Conservation (phyloP, 106 monocot species). For the Dactylorhiza incarnata region DNA sequence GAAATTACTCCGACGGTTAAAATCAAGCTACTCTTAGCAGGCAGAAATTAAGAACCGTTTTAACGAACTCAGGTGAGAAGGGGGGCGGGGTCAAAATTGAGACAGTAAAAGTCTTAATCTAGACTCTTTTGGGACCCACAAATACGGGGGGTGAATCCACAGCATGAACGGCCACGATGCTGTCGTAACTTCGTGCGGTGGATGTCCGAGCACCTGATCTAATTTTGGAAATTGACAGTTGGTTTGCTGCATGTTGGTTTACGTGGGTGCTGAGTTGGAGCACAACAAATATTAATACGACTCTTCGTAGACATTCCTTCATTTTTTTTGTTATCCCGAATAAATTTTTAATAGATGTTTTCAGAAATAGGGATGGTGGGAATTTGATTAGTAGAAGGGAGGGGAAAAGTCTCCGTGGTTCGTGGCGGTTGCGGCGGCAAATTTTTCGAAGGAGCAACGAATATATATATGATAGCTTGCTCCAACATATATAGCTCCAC, state of each 20-base stretch:
- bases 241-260: not conserved
- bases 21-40: not conserved
- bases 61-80: not conserved
- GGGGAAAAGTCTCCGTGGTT: too few relatives aligned
- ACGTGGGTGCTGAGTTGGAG: not conserved
- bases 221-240: not conserved
- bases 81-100: not conserved
- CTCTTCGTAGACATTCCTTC: too few relatives aligned
- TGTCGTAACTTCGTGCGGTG: not conserved
- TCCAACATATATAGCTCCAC: too few relatives aligned
- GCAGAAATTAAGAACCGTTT: not conserved
- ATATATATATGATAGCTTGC: too few relatives aligned
- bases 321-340: too few relatives aligned
- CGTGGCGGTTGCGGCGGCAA: too few relatives aligned
- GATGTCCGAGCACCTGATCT: not conserved
- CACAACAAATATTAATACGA: too few relatives aligned
- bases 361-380: too few relatives aligned
- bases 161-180: not conserved
- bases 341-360: too few relatives aligned
- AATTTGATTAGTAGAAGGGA: too few relatives aligned
- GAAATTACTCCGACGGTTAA: not conserved
- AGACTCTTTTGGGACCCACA: not conserved
- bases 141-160: not conserved
- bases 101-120: too few relatives aligned
- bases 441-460: too few relatives aligned